A percentile compares a stretch with the other conserved stretches of the same genome.
These are phyloP conservation scores for Zygosaccharomyces bisporus DNA, from an alignment of 805 yeast species.

Conservation along the genomic window DNA sequence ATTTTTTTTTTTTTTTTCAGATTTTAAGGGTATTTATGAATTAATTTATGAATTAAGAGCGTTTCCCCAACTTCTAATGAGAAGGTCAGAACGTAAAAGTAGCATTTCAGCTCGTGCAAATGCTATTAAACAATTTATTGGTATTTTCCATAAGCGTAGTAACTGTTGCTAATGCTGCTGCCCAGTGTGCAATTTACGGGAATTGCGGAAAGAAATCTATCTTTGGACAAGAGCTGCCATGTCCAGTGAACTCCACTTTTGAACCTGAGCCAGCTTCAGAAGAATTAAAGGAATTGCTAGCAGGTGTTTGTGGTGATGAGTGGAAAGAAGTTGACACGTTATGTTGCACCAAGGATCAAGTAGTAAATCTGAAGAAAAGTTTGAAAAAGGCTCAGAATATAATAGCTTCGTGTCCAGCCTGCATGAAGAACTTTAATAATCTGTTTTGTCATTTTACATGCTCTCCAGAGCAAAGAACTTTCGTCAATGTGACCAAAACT, in stretches of 20 bases:
- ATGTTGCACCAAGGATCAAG: slow-evolving; percentile 72
- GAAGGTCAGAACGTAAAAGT: not conserved
- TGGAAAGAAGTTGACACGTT: slow-evolving; percentile 49
- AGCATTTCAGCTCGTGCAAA: not conserved
- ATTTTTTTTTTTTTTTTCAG: too few relatives aligned
- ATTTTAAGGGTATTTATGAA: too few relatives aligned
- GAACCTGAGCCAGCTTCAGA: slow-evolving; percentile 38
- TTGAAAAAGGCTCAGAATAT: slow-evolving; percentile 72
- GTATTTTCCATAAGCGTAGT: not conserved
- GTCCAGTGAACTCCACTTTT: slow-evolving; percentile 55
- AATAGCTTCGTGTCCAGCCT: slow-evolving; percentile 91
- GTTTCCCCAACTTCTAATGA: not conserved
- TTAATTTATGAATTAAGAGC: too few relatives aligned
- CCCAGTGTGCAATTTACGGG: slow-evolving; percentile 38
- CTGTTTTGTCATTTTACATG: slow-evolving; percentile 88
- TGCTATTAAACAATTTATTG: not conserved
- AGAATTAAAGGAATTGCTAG: slow-evolving; percentile 45
- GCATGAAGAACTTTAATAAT: slow-evolving; percentile 77
- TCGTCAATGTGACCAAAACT: slow-evolving; percentile 61
- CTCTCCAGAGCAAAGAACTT: slow-evolving; percentile 74
- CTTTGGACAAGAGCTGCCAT: slow-evolving; percentile 79
- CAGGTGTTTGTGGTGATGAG: slow-evolving; percentile 67
- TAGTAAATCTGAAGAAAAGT: slow-evolving; percentile 51
- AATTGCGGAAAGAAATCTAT: slow-evolving; percentile 74
- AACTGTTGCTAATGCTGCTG: slow-evolving; percentile 10